These are phyloP conservation scores for Aspergillus bridgeri DNA, from an alignment of 495 filamentous ascomycete genomes.

Conservation along the genomic window DNA sequence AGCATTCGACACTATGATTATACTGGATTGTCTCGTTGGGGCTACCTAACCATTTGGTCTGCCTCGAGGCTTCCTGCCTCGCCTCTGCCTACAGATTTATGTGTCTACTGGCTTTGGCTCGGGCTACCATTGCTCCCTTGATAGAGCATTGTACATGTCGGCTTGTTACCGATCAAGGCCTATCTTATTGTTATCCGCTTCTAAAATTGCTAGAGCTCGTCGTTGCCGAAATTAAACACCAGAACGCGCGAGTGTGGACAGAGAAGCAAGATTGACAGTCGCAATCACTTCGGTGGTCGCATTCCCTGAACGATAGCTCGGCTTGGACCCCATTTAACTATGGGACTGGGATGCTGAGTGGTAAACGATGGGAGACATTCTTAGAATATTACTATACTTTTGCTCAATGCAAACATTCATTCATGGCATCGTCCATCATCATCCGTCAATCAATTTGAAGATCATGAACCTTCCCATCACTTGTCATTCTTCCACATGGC, in stretches of 20 bases:
- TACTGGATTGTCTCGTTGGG: neutral
- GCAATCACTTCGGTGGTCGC: constrained; percentile 20
- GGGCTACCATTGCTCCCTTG: neutral
- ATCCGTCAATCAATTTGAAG: neutral
- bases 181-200: constrained; percentile 33
- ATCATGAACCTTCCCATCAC: constrained; percentile 11
- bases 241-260: constrained; percentile 64
- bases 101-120: neutral
- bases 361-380: constrained; percentile 42
- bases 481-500: constrained; percentile 28
- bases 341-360: constrained; percentile 48
- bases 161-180: neutral
- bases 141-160: neutral
- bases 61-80: too few species aligned
- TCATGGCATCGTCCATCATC: neutral
- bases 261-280: constrained; percentile 58
- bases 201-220: constrained; percentile 65
- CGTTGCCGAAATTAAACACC: constrained; percentile 52
- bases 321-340: constrained; percentile 50
- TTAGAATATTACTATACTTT: constrained; percentile 4
- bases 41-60: neutral
- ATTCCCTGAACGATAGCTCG: constrained; percentile 44
- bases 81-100: neutral
- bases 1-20: neutral
- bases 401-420: neutral